Evolutionary conservation across 2,329 filamentous ascomycete species (phyloP).

Genomic region (Tolypocladium pustulatum): DNA sequence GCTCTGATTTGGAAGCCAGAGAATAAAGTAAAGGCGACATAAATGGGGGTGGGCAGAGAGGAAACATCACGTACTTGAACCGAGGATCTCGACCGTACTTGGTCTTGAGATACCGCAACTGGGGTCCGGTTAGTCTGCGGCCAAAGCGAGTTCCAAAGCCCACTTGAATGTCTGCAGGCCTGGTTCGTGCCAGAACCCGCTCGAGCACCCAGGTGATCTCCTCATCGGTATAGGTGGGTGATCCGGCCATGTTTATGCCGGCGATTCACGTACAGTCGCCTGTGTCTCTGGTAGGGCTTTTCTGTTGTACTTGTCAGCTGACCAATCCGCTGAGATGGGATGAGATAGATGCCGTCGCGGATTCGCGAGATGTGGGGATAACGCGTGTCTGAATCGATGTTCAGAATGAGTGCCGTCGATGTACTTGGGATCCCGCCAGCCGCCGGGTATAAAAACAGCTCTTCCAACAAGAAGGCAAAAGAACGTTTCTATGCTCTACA

Average conservation of each 20-base stretch:
- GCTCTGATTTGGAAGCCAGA: background rate
- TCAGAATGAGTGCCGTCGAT: background rate
- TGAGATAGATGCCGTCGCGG: background rate
- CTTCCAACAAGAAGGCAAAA: background rate
- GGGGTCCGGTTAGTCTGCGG: slow-evolving; percentile 19
- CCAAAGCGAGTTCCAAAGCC: slow-evolving; percentile 18
- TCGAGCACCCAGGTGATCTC: slow-evolving; percentile 25
- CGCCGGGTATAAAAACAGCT: background rate
- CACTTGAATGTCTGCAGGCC: slow-evolving; percentile 12
- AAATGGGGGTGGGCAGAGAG: background rate
- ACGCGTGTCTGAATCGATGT: background rate
- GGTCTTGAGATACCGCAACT: slow-evolving; percentile 28
- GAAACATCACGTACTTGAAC: slow-evolving; percentile 19
- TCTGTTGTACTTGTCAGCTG: background rate
- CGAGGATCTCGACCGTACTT: slow-evolving; percentile 29
- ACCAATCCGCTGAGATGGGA: background rate
- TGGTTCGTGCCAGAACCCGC: slow-evolving; percentile 14
- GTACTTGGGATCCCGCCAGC: background rate
- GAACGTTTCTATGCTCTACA: background rate
- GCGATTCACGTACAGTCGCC: background rate
- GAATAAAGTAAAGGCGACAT: background rate
- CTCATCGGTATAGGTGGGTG: slow-evolving; percentile 20
- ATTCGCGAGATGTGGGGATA: background rate
- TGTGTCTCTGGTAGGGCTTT: background rate
- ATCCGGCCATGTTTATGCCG: slow-evolving; percentile 18